Evolutionary conservation across 2,329 filamentous ascomycete species (phyloP).

Genomic region (Lachnellula willkommii): DNA sequence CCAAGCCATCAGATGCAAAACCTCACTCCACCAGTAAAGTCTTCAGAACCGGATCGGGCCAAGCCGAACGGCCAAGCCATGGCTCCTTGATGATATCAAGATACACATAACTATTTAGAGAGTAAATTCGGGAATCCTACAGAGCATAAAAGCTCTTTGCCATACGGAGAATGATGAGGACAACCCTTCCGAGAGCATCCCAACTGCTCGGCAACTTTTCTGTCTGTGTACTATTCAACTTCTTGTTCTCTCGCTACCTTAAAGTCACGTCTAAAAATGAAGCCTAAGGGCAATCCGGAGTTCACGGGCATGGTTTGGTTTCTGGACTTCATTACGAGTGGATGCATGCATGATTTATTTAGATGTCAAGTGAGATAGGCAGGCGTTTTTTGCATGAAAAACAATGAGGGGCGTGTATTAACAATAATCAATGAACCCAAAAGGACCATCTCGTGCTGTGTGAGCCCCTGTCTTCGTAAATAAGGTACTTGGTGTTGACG

Average conservation of each 20-base stretch:
- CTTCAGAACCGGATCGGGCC: slow-evolving; percentile 20
- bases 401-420: slow-evolving; percentile 9
- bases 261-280: not conserved
- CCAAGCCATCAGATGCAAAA: slow-evolving; percentile 54
- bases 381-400: slow-evolving; percentile 6
- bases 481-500: not conserved
- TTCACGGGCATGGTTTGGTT: not conserved
- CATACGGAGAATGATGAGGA: not conserved
- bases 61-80: slow-evolving; percentile 18
- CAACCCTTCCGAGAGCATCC: not conserved
- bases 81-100: slow-evolving; percentile 6
- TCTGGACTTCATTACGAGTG: slow-evolving; percentile 1
- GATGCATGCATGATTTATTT: slow-evolving; percentile 5
- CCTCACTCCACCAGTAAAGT: slow-evolving; percentile 56
- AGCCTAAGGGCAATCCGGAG: not conserved
- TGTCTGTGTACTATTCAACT: not conserved
- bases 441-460: not conserved
- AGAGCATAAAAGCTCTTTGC: too few relatives aligned
- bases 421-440: slow-evolving; percentile 9
- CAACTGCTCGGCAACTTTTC: not conserved
- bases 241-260: not conserved
- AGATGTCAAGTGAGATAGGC: slow-evolving; percentile 11
- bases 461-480: not conserved
- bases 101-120: not conserved
- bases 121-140: too few relatives aligned